Base-by-base conservation (phyloP, 2,329 filamentous ascomycete species). In the Pseudomassariella vexata region DNA sequence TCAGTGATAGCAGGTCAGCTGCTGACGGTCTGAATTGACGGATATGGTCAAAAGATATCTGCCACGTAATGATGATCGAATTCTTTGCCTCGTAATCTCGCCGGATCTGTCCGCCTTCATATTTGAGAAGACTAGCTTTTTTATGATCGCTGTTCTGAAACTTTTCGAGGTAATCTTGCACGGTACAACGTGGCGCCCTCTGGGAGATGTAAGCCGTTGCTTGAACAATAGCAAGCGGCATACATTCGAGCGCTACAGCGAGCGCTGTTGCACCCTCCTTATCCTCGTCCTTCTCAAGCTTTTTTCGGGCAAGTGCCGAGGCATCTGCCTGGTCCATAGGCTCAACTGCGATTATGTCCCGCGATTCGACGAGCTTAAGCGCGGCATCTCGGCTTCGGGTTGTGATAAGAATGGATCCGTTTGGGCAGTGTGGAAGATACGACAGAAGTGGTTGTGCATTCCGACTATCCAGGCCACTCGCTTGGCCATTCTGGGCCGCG, bases 1-100 rank as follows among this genome's bases (percentile, higher is more conserved):
- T 61, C 4, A 69, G 49, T 1, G 60, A 63, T 1, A 71, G 39
- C 9, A 69, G 42, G n/a, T 63, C 42, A 4, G 63, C 50, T 8
- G 66, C 66, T 4, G 51, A 50, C 4, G 37, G 47, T 20, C 48
- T 37, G 18, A 42, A 35, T 2, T 40, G 36, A 8, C 47, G 54
- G 23, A 69, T 60, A n/a, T 60, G 39, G 9, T 57, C 40, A 30
- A 58, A 58, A 0, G 53, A 55, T 6, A 57, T 45, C 26, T 57
- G 51, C 57, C 53, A 66, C 0, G 59, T 62, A 0, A 35, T 30
- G 3, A 58, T 46, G 1, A 64, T 41, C 2, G 59, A 55, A 30
- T 63, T 57, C 20, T 45, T 45, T 11, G 53, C 52, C 22, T 41
- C 44, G 11, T 22, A 5, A 31, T 64, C 58, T 16, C 58, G 49